Percentiles rank a stretch among this genome's conserved stretches.
phyloP scores from a whole-genome alignment of 202 grass and related monocot species.

The Eragrostis tef region DNA sequence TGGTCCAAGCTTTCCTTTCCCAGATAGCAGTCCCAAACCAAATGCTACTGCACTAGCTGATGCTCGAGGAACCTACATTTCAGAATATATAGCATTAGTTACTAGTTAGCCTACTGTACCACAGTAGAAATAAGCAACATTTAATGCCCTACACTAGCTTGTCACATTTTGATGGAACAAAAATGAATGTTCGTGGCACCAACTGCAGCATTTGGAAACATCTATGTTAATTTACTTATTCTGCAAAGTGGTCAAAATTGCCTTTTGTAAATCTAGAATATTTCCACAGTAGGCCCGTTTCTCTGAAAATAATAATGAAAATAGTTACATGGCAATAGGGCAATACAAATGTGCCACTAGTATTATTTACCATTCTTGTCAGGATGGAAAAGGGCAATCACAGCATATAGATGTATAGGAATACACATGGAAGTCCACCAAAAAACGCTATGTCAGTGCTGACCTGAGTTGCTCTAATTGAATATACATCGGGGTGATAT shows the following conservation, averaged over 20 bases:
- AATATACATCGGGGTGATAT: slow-evolving; percentile 87
- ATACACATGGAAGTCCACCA: slow-evolving; percentile 22
- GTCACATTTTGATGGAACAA: background rate
- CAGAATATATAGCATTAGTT: slow-evolving; percentile 10
- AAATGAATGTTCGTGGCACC: background rate
- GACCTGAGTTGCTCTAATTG: slow-evolving; percentile 92
- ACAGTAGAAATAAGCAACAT: slow-evolving; percentile 14
- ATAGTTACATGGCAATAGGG: background rate
- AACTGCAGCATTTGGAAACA: slow-evolving; percentile 5
- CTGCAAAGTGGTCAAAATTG: background rate
- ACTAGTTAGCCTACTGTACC: background rate
- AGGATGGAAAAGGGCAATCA: background rate
- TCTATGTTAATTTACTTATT: background rate
- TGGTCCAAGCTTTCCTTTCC: slow-evolving; percentile 86
- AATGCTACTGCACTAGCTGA: slow-evolving; percentile 97
- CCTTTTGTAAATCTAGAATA: background rate
- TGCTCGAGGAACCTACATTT: slow-evolving; percentile 81
- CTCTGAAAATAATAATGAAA: background rate
- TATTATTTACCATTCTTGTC: background rate
- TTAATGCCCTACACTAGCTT: background rate
- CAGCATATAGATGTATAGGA: background rate
- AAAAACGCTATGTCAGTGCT: slow-evolving; percentile 19
- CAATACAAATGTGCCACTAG: background rate
- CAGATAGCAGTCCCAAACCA: slow-evolving; percentile 83
- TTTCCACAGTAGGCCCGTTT: background rate